phyloP scores from a whole-genome alignment of 2,329 filamentous ascomycete species.

The Fusarium liriodendri region DNA sequence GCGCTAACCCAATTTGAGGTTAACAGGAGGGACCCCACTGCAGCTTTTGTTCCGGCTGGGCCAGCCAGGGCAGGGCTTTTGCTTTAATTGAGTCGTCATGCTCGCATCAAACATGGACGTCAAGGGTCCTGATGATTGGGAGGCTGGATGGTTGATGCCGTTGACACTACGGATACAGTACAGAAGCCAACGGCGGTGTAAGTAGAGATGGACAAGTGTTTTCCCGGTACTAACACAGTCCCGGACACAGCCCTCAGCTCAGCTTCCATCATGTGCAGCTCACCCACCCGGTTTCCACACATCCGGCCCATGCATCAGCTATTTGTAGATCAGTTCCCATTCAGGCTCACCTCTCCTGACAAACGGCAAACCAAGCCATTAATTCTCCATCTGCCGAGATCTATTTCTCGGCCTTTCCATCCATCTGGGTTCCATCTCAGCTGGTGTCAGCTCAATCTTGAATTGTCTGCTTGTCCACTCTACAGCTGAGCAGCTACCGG shows the following conservation, averaged over 20 bases:
- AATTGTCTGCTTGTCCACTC: neutral
- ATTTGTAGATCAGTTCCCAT: constrained; percentile 28
- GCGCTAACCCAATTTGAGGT: constrained; percentile 26
- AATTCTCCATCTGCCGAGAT: constrained; percentile 32
- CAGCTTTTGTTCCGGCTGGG: constrained; percentile 12
- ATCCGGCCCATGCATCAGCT: constrained; percentile 25
- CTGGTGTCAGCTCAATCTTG: neutral
- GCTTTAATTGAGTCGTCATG: neutral
- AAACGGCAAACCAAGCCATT: constrained; percentile 11
- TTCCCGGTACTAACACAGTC: neutral
- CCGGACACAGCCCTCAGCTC: neutral
- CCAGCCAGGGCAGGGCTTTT: neutral
- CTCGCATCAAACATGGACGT: neutral
- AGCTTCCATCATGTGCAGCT: neutral
- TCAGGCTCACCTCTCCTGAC: neutral
- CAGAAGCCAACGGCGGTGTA: neutral
- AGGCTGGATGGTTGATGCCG: neutral
- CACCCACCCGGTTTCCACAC: constrained; percentile 8
- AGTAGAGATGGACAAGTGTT: neutral
- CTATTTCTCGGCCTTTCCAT: constrained; percentile 22
- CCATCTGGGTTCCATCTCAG: constrained; percentile 21
- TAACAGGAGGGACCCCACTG: constrained; percentile 25
- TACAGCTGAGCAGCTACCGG: neutral
- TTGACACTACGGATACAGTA: neutral
- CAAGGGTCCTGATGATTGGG: neutral